phyloP scores from a whole-genome alignment of 306 rosid genomes.

The Biancaea sappan region DNA sequence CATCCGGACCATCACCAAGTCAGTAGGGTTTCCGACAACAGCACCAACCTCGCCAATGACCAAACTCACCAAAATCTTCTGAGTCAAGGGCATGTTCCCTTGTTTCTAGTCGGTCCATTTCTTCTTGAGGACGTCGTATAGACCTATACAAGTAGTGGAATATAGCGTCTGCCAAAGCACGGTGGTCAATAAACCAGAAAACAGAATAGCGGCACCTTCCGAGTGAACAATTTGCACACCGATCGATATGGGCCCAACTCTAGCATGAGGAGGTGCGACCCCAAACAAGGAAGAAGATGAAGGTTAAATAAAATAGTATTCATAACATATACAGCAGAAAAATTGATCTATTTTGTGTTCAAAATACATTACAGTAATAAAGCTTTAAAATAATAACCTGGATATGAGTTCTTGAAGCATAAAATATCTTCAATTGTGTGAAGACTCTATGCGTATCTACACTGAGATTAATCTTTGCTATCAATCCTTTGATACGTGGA shows the following conservation, averaged over 20 bases:
- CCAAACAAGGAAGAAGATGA: not conserved
- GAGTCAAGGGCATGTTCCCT: slow-evolving; percentile 44
- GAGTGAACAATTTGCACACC: slow-evolving; percentile 49
- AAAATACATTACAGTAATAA: too few relatives aligned
- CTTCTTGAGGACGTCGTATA: slow-evolving; percentile 67
- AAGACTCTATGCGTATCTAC: too few relatives aligned
- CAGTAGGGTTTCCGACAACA: slow-evolving; percentile 84
- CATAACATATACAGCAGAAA: too few relatives aligned
- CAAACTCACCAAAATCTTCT: slow-evolving; percentile 61
- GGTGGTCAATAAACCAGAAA: slow-evolving; percentile 76
- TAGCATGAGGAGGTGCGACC: not conserved
- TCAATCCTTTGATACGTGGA: too few relatives aligned
- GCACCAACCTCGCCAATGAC: slow-evolving; percentile 80
- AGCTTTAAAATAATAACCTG: too few relatives aligned
- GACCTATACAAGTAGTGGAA: slow-evolving; percentile 87
- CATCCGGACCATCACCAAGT: slow-evolving; percentile 91
- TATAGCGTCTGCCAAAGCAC: slow-evolving; percentile 78
- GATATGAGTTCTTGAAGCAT: too few relatives aligned
- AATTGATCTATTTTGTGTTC: too few relatives aligned
- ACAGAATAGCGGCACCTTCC: slow-evolving; percentile 61
- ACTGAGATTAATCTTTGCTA: too few relatives aligned
- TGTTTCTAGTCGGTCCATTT: slow-evolving; percentile 62
- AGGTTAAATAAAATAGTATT: too few relatives aligned
- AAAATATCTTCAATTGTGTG: too few relatives aligned
- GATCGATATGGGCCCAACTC: slow-evolving; percentile 56